Conservation (phyloP, 208 protist species). For the Crithidia expoeki region DNA sequence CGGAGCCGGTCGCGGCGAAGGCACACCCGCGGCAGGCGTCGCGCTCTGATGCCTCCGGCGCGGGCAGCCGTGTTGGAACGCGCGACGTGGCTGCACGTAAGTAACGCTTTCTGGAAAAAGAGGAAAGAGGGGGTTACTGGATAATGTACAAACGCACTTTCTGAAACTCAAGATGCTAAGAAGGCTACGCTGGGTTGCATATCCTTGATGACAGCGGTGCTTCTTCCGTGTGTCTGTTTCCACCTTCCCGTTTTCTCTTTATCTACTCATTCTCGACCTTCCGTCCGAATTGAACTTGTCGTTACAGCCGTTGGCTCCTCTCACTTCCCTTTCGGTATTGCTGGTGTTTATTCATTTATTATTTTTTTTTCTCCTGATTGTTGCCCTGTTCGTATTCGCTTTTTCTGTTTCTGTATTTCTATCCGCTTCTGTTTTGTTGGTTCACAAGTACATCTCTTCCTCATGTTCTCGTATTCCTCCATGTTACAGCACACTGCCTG, state of each 20-base stretch:
- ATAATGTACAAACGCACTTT: too few relatives aligned
- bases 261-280: background rate
- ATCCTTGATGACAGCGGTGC: too few relatives aligned
- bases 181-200: too few relatives aligned
- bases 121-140: background rate
- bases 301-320: background rate
- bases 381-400: constrained; percentile 7
- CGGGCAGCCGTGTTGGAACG: constrained; percentile 26
- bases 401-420: constrained; percentile 22
- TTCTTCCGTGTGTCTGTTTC: background rate
- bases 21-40: constrained; percentile 16
- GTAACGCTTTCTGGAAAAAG: constrained; percentile 6
- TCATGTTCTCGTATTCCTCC: constrained; percentile 12
- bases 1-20: constrained; percentile 13
- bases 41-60: constrained; percentile 11
- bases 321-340: background rate
- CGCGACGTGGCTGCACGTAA: constrained; percentile 27
- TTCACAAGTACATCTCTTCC: background rate
- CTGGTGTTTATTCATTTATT: constrained; percentile 4
- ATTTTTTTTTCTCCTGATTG: background rate
- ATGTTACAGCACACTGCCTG: constrained; percentile 7
- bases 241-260: background rate
- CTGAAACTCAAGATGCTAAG: too few relatives aligned
- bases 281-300: background rate
- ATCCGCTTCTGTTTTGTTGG: background rate